Base-by-base conservation (phyloP, 352 stramenopile genomes). In the Elongisporangium prolatum region DNA sequence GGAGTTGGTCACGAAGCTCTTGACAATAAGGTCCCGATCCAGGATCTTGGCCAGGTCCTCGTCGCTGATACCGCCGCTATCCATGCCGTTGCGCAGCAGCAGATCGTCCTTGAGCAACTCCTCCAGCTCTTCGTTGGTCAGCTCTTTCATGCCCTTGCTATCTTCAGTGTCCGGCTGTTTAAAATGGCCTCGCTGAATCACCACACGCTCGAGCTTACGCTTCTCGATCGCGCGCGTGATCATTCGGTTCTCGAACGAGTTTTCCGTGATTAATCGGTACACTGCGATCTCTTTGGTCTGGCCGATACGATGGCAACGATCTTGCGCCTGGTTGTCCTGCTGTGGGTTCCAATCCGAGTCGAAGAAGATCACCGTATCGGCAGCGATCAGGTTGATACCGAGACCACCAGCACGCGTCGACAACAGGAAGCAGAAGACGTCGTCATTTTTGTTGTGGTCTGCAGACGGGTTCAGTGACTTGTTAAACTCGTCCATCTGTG, bases 301-400 rank as follows among this genome's bases (percentile, higher is more conserved):
- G 13, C 90, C 90, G 52, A 97, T 95, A 62, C 90, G 79, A 62
- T 97, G 90, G 58, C 83, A 93, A 50, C 90, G 85, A 61, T 97
- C 90, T 72, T 96, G 84, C 13, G 89, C 89, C 59, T 97, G 89
- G 58, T 92, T 93, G 69, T 99, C 96, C 49, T 96, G 98, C 63
- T 97, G 90, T 18, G 98, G 98, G 72, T 99, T 99, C 97, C 97
- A 99, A 71, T 99, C 96, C 34, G 95, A 98, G 77, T 99, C 97
- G 61, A 97, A 99, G 20, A 99, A 90, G 60, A 99, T 92, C 14
- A 99, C 96, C 5, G 96, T 89, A 68, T 99, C 95, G 4, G 97
- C 97, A 21, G 93, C 93, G n/a, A 97, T 98, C 21, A 99, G 71
- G 61, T 98, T 98, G 53, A 99, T 91, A 47, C 98, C 98, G 5